phyloP scores from a whole-genome alignment of 345 rosid species.

The Gynandropsis gynandra region DNA sequence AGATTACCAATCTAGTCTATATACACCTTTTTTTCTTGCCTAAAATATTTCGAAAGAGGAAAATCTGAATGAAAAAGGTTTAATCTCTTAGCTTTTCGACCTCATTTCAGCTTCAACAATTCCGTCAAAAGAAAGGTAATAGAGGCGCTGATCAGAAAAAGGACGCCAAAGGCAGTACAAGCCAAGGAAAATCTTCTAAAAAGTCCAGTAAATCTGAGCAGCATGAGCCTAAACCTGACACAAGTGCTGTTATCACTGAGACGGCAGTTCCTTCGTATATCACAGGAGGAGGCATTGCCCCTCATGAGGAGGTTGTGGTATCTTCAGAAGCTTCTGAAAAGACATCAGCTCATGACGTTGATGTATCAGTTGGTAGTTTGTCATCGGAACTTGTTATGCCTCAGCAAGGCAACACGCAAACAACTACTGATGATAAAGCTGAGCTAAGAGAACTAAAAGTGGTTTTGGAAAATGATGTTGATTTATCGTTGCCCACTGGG shows the following conservation, averaged over 20 bases:
- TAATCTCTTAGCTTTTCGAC: slow-evolving; percentile 12
- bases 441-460: slow-evolving; percentile 18
- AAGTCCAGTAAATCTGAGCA: slow-evolving; percentile 50
- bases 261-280: slow-evolving; percentile 20
- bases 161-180: slow-evolving; percentile 61
- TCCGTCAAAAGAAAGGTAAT: slow-evolving; percentile 83
- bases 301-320: slow-evolving; percentile 24
- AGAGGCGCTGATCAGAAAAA: slow-evolving; percentile 46
- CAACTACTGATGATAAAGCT: slow-evolving; percentile 21
- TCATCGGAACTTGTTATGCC: slow-evolving; percentile 22
- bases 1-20: background rate
- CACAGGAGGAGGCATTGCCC: slow-evolving; percentile 34
- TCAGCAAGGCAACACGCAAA: slow-evolving; percentile 22
- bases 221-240: slow-evolving; percentile 45
- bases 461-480: slow-evolving; percentile 24
- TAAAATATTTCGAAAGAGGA: background rate
- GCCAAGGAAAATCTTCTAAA: slow-evolving; percentile 69
- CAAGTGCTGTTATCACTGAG: slow-evolving; percentile 23
- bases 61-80: background rate
- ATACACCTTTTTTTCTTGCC: slow-evolving; percentile 8
- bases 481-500: slow-evolving; percentile 25
- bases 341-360: slow-evolving; percentile 24
- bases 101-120: slow-evolving; percentile 78
- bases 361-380: slow-evolving; percentile 29
- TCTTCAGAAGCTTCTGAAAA: slow-evolving; percentile 32